Evolutionary conservation across 2,329 filamentous ascomycete genomes (phyloP), one percentile per base, ranked within the genome.

Genomic region (Aspergillus hortae): DNA sequence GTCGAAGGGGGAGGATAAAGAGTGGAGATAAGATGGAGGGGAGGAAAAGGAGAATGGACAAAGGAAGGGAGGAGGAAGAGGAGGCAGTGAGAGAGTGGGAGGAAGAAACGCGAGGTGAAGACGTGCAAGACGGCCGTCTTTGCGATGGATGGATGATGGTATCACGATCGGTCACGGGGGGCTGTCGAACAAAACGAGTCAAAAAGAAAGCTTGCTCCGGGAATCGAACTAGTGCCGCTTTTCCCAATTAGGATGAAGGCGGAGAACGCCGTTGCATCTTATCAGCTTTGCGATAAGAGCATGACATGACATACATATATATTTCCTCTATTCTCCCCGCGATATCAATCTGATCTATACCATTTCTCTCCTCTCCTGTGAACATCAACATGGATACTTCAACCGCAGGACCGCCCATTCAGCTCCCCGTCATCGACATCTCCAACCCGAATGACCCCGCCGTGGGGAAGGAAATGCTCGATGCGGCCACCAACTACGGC

Each of bases 341-440:
- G 14, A 17, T 11, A n/a, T 38, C 7, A 11, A 38, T 3, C 15
- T 38, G 7, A 23, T 2, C 12, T 38, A 6, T 11, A n/a, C n/a
- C 12, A 4, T 38, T 9, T 15, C 35, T n/a, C 11, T n/a, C 12
- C 14, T 11, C 35, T 38, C 6, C 12, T n/a, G 7, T n/a, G 9
- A 3, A 35, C 21, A 30, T 21, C 38, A 47, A 32, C 4, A 30
- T 11, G n/a, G 60, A 65, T 27, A 45, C 54, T 21, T 52, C 58
- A 7, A 21, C 35, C 10, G 51, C 53, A 33, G 55, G 55, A 25
- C 43, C 62, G 6, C 61, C 67, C 36, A 70, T 74, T 44, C 58
- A 71, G 17, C 91, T 96, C 36, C 91, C 92, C 19, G 77, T 96
- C 48, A 90, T 97, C 61, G 88, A 96, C 69, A 85, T 96, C 58